Base-by-base conservation (phyloP, 2,329 filamentous ascomycete genomes). In the Aspergillus sp. region DNA sequence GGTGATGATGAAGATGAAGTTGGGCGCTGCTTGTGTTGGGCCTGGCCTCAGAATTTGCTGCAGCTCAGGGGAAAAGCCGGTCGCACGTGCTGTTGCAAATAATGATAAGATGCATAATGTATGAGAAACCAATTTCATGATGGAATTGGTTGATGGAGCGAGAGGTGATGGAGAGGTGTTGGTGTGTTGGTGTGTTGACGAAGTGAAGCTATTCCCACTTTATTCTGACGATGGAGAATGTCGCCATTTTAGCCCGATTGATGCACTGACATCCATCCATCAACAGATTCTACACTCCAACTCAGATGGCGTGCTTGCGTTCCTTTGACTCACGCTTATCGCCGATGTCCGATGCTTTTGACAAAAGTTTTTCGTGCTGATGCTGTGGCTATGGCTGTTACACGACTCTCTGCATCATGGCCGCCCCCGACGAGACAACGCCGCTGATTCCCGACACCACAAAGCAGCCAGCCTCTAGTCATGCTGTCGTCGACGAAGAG, bases 1-100 rank as follows among this genome's bases (percentile, higher is more conserved):
- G 0, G 85, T 87, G 48, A 90, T 73, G 60, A 90, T 84, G 68
- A 90, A 86, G 19, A 90, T 74, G 39, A 90, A 84, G 58, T 89
- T 89, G 0, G 81, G 76, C 45, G 6, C 24, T 27, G 23, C 8
- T 40, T 11, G 3, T 12, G 52, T n/a, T 23, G 44, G 11, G 9
- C 27, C 27, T 6, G 51, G 31, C 4, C 52, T 19, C 15, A 54
- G 33, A 21, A 54, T 31, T 31, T 54, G 43, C 19, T 54, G 52
- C 15, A 15, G 40, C 12, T 37, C 23, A 14, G 31, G 40, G 11
- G 6, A 15, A 21, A 39, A 8, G 31, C 12, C 21, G 2, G 15
- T 24, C 8, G 51, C 41, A 37, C 23, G 33, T 6, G 21, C 52
- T 27, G 52, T 23, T 4, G 19, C 15, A 15, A 24, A 11, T 17